phyloP scores from a whole-genome alignment of 129 eudicot genomes.

The Chrysanthemum makinoi region DNA sequence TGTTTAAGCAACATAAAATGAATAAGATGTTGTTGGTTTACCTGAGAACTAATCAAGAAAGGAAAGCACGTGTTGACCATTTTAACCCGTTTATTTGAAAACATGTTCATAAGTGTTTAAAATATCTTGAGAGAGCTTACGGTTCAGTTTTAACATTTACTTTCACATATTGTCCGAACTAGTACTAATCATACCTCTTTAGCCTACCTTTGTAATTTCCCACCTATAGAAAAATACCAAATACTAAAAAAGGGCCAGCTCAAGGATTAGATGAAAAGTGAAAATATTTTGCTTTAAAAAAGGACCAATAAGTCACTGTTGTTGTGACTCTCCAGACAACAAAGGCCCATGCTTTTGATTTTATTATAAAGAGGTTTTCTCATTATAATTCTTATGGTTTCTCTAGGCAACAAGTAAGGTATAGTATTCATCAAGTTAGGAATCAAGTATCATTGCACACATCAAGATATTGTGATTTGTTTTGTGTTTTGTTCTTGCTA shows the following conservation, averaged over 20 bases:
- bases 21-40: neutral
- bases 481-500: constrained; percentile 23
- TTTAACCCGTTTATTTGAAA: neutral
- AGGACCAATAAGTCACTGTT: constrained; percentile 43
- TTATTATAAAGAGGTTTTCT: constrained; percentile 41
- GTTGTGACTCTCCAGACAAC: constrained; percentile 58
- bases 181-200: too few relatives aligned
- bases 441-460: constrained; percentile 44
- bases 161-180: too few relatives aligned
- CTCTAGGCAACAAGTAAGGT: constrained; percentile 66
- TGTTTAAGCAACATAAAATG: neutral
- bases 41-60: neutral
- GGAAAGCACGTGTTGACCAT: neutral
- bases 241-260: constrained; percentile 22
- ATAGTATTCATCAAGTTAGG: constrained; percentile 66
- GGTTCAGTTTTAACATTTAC: neutral
- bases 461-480: constrained; percentile 19
- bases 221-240: neutral
- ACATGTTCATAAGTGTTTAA: neutral
- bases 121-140: neutral
- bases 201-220: neutral
- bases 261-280: constrained; percentile 38
- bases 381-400: constrained; percentile 33
- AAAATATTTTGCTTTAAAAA: constrained; percentile 33
- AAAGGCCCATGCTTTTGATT: constrained; percentile 69